phyloP scores from a whole-genome alignment of 805 yeast genomes.

The Allodekkera sacchari region DNA sequence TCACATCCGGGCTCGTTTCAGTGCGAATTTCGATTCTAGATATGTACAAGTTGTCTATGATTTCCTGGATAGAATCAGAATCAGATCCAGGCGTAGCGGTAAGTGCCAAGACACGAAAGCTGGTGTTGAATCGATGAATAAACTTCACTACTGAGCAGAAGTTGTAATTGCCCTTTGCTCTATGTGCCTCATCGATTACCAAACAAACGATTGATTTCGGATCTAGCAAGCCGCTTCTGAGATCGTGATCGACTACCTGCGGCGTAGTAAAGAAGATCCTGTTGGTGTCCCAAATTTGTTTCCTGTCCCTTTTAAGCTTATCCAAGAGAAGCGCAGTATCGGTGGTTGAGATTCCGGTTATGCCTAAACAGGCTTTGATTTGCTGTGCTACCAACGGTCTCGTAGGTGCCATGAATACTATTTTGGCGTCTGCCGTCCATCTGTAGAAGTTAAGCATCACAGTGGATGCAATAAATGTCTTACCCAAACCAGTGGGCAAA shows the following conservation, averaged over 20 bases:
- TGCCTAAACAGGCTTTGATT: slow-evolving; percentile 81
- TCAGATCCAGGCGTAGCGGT: slow-evolving; percentile 96
- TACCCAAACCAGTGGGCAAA: slow-evolving; percentile 95
- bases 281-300: slow-evolving; percentile 66
- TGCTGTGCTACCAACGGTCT: slow-evolving; percentile 95
- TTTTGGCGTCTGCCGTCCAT: slow-evolving; percentile 76
- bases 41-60: slow-evolving; percentile 64
- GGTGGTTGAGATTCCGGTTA: slow-evolving; percentile 71
- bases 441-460: slow-evolving; percentile 84
- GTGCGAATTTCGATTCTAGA: slow-evolving; percentile 80
- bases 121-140: slow-evolving; percentile 50
- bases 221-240: slow-evolving; percentile 62
- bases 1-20: slow-evolving; percentile 73
- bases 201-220: slow-evolving; percentile 69
- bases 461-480: slow-evolving; percentile 91
- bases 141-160: slow-evolving; percentile 76
- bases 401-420: slow-evolving; percentile 95
- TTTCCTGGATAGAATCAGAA: slow-evolving; percentile 79
- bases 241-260: slow-evolving; percentile 89
- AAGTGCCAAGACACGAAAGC: slow-evolving; percentile 72
- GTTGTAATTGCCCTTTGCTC: slow-evolving; percentile 74
- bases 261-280: slow-evolving; percentile 92
- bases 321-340: slow-evolving; percentile 70
- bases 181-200: slow-evolving; percentile 93
- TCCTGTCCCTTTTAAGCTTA: slow-evolving; percentile 49